Percentiles rank a stretch among this genome's conserved stretches.
Evolutionary conservation across 73 alveolate genomes (phyloP).

Genomic region (Paramecium primaurelia): DNA sequence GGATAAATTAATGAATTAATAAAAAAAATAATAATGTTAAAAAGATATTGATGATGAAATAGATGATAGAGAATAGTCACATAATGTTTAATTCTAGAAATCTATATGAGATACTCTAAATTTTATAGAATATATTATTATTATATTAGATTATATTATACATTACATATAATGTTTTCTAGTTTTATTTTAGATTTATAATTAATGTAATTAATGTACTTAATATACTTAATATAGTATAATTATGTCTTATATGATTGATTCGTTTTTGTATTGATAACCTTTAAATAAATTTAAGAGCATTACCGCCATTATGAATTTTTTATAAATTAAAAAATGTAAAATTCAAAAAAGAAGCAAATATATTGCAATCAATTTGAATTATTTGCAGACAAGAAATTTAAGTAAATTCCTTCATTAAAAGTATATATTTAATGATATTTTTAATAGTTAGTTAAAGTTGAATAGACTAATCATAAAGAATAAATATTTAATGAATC

Average conservation of each 20-base stretch:
- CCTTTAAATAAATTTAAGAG: neutral
- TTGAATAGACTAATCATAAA: neutral
- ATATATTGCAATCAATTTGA: neutral
- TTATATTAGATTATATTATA: no score
- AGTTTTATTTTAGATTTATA: no score
- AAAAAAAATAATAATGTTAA: neutral
- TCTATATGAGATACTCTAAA: neutral
- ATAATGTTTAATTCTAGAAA: neutral
- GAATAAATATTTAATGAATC: neutral
- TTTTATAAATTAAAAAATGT: neutral
- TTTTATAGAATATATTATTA: neutral
- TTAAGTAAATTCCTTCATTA: neutral
- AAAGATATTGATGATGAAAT: conserved; percentile 22
- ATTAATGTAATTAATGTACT: no score
- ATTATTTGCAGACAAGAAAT: neutral
- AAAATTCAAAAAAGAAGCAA: conserved; percentile 2
- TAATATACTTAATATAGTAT: no score
- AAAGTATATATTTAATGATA: neutral
- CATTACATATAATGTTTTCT: no score
- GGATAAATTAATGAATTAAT: neutral
- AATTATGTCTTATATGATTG: neutral
- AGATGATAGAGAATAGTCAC: conserved; percentile 43
- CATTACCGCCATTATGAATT: neutral
- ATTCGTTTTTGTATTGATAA: neutral
- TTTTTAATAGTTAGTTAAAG: neutral